These are phyloP conservation scores for Magnusiomyces tetraspermus DNA, from an alignment of 1,139 yeast species.

Conservation along the genomic window DNA sequence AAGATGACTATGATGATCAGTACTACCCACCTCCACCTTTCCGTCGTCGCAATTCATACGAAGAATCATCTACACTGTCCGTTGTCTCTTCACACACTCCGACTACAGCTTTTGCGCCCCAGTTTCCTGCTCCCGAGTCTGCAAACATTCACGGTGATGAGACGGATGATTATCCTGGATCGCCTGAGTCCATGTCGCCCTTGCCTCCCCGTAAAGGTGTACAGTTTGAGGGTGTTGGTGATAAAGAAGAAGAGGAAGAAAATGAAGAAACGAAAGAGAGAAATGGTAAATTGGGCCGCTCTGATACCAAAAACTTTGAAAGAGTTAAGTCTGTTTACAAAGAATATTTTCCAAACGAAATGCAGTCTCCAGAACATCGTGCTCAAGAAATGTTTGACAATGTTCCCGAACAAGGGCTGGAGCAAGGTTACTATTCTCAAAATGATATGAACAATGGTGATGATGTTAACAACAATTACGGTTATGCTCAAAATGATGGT, in stretches of 20 bases:
- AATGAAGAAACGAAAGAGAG: not conserved
- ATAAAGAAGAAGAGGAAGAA: not conserved
- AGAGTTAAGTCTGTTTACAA: constrained; percentile 28
- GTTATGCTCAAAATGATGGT: too few relatives aligned
- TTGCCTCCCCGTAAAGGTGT: not conserved
- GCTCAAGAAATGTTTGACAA: not conserved
- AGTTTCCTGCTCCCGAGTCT: constrained; percentile 7
- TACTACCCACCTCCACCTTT: constrained; percentile 1
- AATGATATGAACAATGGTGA: too few relatives aligned
- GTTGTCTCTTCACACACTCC: constrained; percentile 10
- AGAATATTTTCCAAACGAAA: constrained; percentile 25
- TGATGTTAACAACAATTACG: too few relatives aligned
- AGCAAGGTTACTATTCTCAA: too few relatives aligned
- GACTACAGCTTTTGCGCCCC: not conserved
- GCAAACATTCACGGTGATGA: constrained; percentile 1
- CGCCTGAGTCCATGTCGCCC: too few relatives aligned
- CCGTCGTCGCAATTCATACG: not conserved
- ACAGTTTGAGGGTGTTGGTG: not conserved
- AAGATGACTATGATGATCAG: not conserved
- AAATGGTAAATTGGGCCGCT: not conserved
- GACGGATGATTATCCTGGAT: not conserved
- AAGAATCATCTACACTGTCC: constrained; percentile 6
- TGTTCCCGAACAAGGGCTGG: not conserved
- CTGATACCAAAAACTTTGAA: constrained; percentile 20
- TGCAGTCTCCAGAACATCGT: constrained; percentile 9